A percentile compares a stretch with the other conserved stretches of the same genome.
Evolutionary conservation across 441 rosid species (phyloP).

Genomic region (Eruca vesicaria): DNA sequence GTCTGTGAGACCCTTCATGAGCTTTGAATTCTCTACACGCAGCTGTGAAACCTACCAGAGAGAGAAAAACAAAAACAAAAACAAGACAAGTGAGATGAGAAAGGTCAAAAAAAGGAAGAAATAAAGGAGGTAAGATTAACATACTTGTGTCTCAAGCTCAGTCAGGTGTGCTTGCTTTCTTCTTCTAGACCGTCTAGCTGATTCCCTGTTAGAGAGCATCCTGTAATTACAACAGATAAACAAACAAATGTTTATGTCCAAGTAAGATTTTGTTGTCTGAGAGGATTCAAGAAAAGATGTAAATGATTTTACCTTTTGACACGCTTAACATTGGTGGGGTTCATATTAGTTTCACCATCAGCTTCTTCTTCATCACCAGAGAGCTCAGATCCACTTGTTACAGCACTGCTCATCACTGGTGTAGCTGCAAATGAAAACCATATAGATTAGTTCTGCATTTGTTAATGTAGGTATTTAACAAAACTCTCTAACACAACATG

Average conservation of each 20-base stretch:
- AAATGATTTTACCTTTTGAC: conserved; percentile 56
- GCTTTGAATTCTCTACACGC: conserved; percentile 57
- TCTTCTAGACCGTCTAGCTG: conserved; percentile 74
- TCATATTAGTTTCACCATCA: conserved; percentile 58
- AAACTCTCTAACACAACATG: conserved; percentile 36
- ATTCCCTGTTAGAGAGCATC: conserved; percentile 76
- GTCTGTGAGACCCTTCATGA: conserved; percentile 54
- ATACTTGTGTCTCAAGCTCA: conserved; percentile 72
- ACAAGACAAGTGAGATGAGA: conserved; percentile 4
- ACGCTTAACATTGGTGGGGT: conserved; percentile 55
- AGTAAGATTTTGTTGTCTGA: neutral
- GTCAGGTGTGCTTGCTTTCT: conserved; percentile 73
- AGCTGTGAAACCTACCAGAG: conserved; percentile 55
- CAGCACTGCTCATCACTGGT: conserved; percentile 40
- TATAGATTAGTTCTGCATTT: conserved; percentile 29
- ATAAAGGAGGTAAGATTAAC: neutral
- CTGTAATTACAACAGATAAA: conserved; percentile 35
- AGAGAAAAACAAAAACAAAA: too few relatives aligned
- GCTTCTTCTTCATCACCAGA: conserved; percentile 63
- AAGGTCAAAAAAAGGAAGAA: neutral
- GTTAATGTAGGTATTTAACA: conserved; percentile 11
- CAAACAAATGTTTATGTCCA: conserved; percentile 1
- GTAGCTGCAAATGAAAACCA: conserved; percentile 35
- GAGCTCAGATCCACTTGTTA: conserved; percentile 62
- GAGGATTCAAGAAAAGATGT: neutral